A percentile compares a stretch with the other conserved stretches of the same genome.
Conservation (phyloP, 2,329 filamentous ascomycete genomes). For the Xylaria hypoxylon region DNA sequence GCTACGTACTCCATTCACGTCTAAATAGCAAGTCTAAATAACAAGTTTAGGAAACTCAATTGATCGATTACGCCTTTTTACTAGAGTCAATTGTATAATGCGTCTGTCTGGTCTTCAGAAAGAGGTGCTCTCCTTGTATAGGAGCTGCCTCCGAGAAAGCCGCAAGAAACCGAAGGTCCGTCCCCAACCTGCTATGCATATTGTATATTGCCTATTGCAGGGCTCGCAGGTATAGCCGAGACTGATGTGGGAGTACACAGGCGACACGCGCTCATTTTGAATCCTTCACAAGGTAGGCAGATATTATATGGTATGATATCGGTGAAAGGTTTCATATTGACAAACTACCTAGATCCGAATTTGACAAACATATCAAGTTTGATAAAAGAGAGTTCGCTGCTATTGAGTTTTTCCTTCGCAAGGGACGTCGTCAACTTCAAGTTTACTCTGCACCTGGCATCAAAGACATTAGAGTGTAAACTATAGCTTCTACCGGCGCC, state of each 20-base stretch:
- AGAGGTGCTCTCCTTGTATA: slow-evolving; percentile 88
- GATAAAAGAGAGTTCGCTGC: slow-evolving; percentile 88
- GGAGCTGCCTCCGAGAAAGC: slow-evolving; percentile 83
- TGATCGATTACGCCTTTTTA: not conserved
- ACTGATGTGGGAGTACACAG: slow-evolving; percentile 53
- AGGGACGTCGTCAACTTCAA: slow-evolving; percentile 84
- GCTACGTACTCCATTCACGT: not conserved
- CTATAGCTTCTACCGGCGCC: slow-evolving; percentile 7
- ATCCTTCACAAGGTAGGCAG: slow-evolving; percentile 69
- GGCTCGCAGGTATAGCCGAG: not conserved
- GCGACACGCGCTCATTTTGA: slow-evolving; percentile 70
- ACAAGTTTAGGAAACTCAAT: not conserved
- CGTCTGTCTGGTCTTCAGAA: slow-evolving; percentile 88
- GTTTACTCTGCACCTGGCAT: slow-evolving; percentile 84
- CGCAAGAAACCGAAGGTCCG: slow-evolving; percentile 81
- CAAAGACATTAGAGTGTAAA: slow-evolving; percentile 72
- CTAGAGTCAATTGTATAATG: slow-evolving; percentile 47
- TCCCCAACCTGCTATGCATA: slow-evolving; percentile 32
- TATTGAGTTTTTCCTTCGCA: slow-evolving; percentile 86
- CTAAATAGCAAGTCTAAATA: not conserved
- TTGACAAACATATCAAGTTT: slow-evolving; percentile 74
- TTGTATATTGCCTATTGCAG: not conserved
- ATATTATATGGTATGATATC: not conserved
- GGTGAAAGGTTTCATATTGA: slow-evolving; percentile 1
- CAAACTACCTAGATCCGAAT: slow-evolving; percentile 71